Evolutionary conservation across 1,284 basidiomycete species (phyloP), one percentile per base, ranked within the genome.

Genomic region (Mycena sp.): DNA sequence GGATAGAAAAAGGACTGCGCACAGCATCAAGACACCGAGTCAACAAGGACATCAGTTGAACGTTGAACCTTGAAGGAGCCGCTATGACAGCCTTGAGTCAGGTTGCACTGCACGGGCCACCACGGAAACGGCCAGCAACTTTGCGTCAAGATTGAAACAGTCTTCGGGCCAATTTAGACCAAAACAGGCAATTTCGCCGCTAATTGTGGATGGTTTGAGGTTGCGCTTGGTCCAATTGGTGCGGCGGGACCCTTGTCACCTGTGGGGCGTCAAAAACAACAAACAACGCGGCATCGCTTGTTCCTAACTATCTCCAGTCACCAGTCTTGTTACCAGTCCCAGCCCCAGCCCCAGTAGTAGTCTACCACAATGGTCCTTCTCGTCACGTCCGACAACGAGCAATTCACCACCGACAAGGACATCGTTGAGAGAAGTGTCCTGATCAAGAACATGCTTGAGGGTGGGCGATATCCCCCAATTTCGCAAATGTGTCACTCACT

Each of bases 381-480:
- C 78, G 87, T 90, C 73, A 93, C 96, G 52, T 98, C 97, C 49
- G 97, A 99, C 80, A 96, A 95, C 73, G 97, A 99, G 80, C 88
- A 93, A 70, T 99, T 98, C 81, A 87, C 87, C 66, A 94, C 97
- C 69, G 96, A 98, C 76, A 93, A 92, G 79, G 94, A 97, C 69
- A 94, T 99, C 61, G 96, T 95, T 62, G 94, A 96, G 83, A 93
- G 96, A 76, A 94, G 91, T 69, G 93, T 97, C 19, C 89, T 99
- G 72, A 98, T 99, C 82, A 98, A 98, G 87, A 96, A 98, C 84
- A 98, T 99, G 97, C 91, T 99, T 64, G 98, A 99, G 80, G 97
- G 97, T 96, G 16, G 7, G 76, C 82, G 40, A 74, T 58, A 26
- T 38, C 58, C 57, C 23, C 38, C 25, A 62, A 62, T 55, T 53